Percentiles rank a stretch among this genome's conserved stretches.
phyloP scores from a whole-genome alignment of 1,284 basidiomycete genomes.

The Paramarasmius palmivorus region DNA sequence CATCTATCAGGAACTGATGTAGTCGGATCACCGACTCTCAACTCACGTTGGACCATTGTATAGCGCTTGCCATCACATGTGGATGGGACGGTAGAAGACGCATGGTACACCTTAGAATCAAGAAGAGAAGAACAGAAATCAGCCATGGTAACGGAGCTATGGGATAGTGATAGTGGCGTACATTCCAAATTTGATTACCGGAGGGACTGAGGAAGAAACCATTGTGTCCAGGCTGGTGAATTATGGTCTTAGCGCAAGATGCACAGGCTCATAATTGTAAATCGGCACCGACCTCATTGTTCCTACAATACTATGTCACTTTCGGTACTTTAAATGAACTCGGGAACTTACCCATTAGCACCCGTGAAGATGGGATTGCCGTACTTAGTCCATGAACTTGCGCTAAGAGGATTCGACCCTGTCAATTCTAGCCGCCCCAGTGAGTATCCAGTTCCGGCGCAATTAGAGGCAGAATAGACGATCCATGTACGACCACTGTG shows the following conservation, averaged over 20 bases:
- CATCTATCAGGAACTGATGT: neutral
- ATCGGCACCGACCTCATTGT: neutral
- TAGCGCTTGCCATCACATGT: conserved; percentile 4
- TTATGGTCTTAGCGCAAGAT: neutral
- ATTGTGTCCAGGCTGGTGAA: conserved; percentile 32
- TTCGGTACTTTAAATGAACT: neutral
- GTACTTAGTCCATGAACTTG: conserved; percentile 35
- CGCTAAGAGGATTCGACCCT: conserved; percentile 32
- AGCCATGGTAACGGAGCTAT: neutral
- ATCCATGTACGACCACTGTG: conserved; percentile 34
- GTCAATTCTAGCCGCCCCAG: conserved; percentile 34
- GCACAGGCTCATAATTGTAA: neutral
- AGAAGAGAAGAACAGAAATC: neutral
- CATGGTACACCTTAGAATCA: conserved; percentile 3
- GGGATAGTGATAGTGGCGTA: conserved; percentile 12
- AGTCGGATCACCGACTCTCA: neutral
- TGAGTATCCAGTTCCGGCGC: conserved; percentile 32
- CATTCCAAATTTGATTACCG: conserved; percentile 31
- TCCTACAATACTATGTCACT: neutral
- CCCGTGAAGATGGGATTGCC: conserved; percentile 29
- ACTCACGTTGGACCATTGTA: neutral
- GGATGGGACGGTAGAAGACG: neutral
- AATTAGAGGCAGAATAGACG: conserved; percentile 33
- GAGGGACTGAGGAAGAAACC: conserved; percentile 34
- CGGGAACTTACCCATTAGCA: conserved; percentile 30